Percentiles rank a stretch among this genome's conserved stretches.
phyloP scores from a whole-genome alignment of 2,329 filamentous ascomycete genomes.

The Raffaelea deltoideospora region DNA sequence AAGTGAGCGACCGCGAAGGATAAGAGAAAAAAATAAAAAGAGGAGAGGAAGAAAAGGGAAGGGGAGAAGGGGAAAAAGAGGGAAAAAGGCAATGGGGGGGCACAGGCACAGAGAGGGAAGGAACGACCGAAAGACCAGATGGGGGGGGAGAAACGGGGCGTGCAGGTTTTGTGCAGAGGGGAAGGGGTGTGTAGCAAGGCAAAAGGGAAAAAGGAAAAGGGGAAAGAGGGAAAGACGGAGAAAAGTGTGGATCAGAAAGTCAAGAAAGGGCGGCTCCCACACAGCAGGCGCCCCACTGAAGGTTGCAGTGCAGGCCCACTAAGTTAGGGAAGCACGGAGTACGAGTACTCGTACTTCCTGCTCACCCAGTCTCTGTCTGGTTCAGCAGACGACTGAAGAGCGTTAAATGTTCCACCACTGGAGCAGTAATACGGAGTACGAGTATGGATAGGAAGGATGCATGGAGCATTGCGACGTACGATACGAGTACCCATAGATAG shows the following conservation, averaged over 20 bases:
- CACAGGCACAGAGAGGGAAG: conserved; percentile 2
- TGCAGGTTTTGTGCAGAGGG: neutral
- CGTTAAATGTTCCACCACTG: too few relatives aligned
- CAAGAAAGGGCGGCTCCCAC: conserved; percentile 7
- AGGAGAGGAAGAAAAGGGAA: conserved; percentile 20
- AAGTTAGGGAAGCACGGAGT: too few relatives aligned
- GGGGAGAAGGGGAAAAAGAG: conserved; percentile 4
- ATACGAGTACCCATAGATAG: too few relatives aligned
- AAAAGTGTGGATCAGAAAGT: too few relatives aligned
- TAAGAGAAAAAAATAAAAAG: conserved; percentile 3
- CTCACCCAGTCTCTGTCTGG: too few relatives aligned
- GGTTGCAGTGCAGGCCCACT: too few relatives aligned
- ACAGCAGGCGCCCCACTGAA: neutral
- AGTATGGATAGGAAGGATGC: too few relatives aligned
- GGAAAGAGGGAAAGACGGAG: conserved; percentile 5
- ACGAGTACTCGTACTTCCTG: neutral
- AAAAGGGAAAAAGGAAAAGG: conserved; percentile 5
- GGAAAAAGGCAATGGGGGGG: conserved; percentile 4
- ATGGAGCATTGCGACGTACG: too few relatives aligned
- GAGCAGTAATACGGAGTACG: too few relatives aligned
- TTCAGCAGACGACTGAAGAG: too few relatives aligned
- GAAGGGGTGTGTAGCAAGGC: neutral
- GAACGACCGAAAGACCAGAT: neutral
- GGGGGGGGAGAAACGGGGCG: conserved; percentile 1
- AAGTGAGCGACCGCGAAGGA: conserved; percentile 16